Evolutionary conservation across 2,329 filamentous ascomycete species (phyloP).

Genomic region (Chrysoporthe cubensis): DNA sequence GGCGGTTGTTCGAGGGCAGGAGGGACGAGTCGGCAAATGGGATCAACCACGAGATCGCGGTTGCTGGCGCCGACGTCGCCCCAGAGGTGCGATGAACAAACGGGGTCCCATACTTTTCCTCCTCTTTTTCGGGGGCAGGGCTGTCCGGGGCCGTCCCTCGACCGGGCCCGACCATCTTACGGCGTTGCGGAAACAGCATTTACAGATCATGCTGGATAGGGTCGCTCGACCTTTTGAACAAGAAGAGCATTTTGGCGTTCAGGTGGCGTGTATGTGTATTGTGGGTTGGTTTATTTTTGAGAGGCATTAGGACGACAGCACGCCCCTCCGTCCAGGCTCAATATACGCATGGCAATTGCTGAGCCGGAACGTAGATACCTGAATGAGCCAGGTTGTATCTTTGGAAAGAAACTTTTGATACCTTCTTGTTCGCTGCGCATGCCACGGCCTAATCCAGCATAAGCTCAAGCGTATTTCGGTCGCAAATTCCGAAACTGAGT

Average conservation of each 20-base stretch:
- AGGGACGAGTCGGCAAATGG: constrained; percentile 52
- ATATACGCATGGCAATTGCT: neutral
- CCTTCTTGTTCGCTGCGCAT: neutral
- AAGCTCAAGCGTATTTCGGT: neutral
- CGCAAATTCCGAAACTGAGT: neutral
- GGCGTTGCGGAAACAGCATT: constrained; percentile 20
- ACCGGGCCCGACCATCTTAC: constrained; percentile 12
- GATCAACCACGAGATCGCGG: constrained; percentile 66
- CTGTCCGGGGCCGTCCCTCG: neutral
- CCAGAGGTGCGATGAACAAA: constrained; percentile 42
- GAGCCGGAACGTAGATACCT: constrained; percentile 14
- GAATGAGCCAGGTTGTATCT: constrained; percentile 6
- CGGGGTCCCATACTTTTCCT: constrained; percentile 7
- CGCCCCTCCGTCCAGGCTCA: neutral
- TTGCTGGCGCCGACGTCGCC: constrained; percentile 51
- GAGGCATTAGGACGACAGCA: neutral
- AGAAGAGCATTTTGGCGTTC: constrained; percentile 20
- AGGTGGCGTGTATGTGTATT: neutral
- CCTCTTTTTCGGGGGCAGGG: neutral
- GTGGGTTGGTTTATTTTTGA: neutral
- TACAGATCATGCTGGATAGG: constrained; percentile 12
- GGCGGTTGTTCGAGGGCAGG: constrained; percentile 75
- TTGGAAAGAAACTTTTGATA: neutral
- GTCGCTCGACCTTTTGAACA: neutral
- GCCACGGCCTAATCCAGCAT: neutral